Percentiles rank a stretch among this genome's conserved stretches.
These are phyloP conservation scores for Aspergillus pseudoterreus DNA, from an alignment of 2,329 filamentous ascomycete genomes.

Conservation along the genomic window DNA sequence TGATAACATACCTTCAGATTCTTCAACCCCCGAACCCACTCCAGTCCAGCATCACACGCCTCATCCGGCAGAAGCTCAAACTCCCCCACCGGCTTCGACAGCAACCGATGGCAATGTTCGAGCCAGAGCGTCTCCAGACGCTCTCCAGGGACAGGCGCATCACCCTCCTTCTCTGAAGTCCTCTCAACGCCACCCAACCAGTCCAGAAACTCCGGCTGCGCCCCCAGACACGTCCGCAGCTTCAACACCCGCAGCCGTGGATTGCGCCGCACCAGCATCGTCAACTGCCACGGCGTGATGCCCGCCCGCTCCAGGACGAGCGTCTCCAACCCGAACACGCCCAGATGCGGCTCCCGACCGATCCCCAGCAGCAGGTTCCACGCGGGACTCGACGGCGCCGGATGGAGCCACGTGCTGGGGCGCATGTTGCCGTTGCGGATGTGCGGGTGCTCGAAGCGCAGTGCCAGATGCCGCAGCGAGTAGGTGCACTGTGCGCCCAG, in stretches of 20 bases:
- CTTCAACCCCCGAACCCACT: slow-evolving; percentile 24
- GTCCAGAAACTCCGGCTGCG: slow-evolving; percentile 30
- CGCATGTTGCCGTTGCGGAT: slow-evolving; percentile 28
- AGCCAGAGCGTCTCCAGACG: slow-evolving; percentile 24
- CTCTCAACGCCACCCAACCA: slow-evolving; percentile 28
- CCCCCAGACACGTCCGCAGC: slow-evolving; percentile 30
- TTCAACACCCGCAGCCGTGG: slow-evolving; percentile 24
- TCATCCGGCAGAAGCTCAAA: slow-evolving; percentile 5
- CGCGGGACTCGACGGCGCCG: slow-evolving; percentile 22
- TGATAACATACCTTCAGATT: slow-evolving; percentile 17
- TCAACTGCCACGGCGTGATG: slow-evolving; percentile 32
- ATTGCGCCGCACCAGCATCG: slow-evolving; percentile 29
- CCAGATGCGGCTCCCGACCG: slow-evolving; percentile 18
- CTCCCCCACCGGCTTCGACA: slow-evolving; percentile 10
- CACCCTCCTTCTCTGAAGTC: slow-evolving; percentile 2
- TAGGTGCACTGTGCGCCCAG: slow-evolving; percentile 19
- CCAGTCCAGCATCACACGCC: slow-evolving; percentile 19
- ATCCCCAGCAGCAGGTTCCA: slow-evolving; percentile 33
- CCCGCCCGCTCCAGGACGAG: slow-evolving; percentile 31
- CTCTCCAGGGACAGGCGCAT: slow-evolving; percentile 16
- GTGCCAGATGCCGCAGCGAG: slow-evolving; percentile 27
- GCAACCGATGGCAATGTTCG: slow-evolving; percentile 24
- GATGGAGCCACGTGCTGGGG: slow-evolving; percentile 26
- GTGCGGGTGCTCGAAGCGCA: slow-evolving; percentile 34
- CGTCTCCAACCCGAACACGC: slow-evolving; percentile 23